phyloP scores from a whole-genome alignment of 2,329 filamentous ascomycete species.

The Parasarocladium wereldwijsianum region DNA sequence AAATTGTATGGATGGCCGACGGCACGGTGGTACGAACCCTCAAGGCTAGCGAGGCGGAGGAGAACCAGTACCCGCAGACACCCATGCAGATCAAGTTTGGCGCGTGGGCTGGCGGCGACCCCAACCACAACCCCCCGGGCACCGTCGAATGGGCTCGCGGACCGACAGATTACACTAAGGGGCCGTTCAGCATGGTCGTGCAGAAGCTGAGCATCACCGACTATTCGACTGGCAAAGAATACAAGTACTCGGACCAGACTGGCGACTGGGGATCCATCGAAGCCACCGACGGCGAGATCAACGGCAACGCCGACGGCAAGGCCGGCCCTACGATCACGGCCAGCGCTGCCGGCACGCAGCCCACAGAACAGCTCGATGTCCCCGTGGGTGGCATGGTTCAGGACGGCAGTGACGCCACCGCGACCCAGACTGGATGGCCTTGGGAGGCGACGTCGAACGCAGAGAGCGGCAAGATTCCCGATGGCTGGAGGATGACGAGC shows the following conservation, averaged over 20 bases:
- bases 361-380: conserved; percentile 47
- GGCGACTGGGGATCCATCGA: conserved; percentile 73
- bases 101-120: conserved; percentile 81
- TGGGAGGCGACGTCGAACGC: conserved; percentile 43
- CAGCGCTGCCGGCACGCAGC: conserved; percentile 45
- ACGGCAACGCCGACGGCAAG: conserved; percentile 46
- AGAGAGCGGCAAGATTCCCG: conserved; percentile 39
- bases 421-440: conserved; percentile 49
- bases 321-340: conserved; percentile 36
- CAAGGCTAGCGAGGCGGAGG: conserved; percentile 50
- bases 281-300: conserved; percentile 64
- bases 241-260: conserved; percentile 64
- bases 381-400: conserved; percentile 55
- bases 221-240: conserved; percentile 82
- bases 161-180: conserved; percentile 65
- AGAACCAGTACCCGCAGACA: conserved; percentile 77
- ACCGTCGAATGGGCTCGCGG: conserved; percentile 87
- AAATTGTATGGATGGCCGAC: conserved; percentile 78
- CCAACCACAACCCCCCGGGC: conserved; percentile 54
- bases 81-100: conserved; percentile 93
- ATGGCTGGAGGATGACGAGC: conserved; percentile 66
- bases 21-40: conserved; percentile 65
- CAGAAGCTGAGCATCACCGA: conserved; percentile 65
- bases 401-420: conserved; percentile 32
- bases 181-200: conserved; percentile 78